Evolutionary conservation across 352 stramenopile genomes (phyloP), one percentile per base, ranked within the genome.

Genomic region (Phytopythium cucurbitacearum): DNA sequence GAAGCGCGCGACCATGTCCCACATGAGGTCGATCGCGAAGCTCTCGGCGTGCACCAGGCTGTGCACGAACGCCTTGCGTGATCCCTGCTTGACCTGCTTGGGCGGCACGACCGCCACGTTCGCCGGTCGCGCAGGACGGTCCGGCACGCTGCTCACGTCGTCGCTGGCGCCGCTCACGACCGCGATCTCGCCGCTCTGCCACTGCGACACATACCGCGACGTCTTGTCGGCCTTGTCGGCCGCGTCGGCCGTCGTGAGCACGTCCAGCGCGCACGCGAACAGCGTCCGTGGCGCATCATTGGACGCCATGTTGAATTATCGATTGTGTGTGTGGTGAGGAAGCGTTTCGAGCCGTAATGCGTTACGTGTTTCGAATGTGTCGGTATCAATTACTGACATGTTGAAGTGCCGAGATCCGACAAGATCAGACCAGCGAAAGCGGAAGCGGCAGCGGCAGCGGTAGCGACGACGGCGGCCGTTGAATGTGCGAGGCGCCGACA

Each of bases 21-120:
- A 88, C 61, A 80, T 78, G 5, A 88, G 56, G 59, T 88, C 74
- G 41, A 88, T 81, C 6, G 77, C 77, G 40, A 76, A 80, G 58
- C 70, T 81, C 56, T 85, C 74, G 8, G 75, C 73, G 38, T 85
- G 77, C 1, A 60, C 72, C 36, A 85, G 57, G 40, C 68, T 74
- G 51, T 82, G 72, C 48, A 77, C 72, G 53, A 82, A 82, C 35
- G 69, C 66, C 46, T 75, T 79, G 48, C 66, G 69, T 7, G 67
- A 80, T 40, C 71, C 67, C 35, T 79, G 71, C 40, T 82, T 83
- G 35, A 67, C 59, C 56, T 81, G 74, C 38, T 77, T 21, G 9
- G 55, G 53, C 16, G 62, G 61, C 41, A 83, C 71, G 13, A 80
- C 61, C 37, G 64, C n/a, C 34, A 87, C 67, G 34, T 81, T 71